A percentile compares a stretch with the other conserved stretches of the same genome.
Conservation (phyloP, 2,329 filamentous ascomycete species). For the Arthroderma sp. region DNA sequence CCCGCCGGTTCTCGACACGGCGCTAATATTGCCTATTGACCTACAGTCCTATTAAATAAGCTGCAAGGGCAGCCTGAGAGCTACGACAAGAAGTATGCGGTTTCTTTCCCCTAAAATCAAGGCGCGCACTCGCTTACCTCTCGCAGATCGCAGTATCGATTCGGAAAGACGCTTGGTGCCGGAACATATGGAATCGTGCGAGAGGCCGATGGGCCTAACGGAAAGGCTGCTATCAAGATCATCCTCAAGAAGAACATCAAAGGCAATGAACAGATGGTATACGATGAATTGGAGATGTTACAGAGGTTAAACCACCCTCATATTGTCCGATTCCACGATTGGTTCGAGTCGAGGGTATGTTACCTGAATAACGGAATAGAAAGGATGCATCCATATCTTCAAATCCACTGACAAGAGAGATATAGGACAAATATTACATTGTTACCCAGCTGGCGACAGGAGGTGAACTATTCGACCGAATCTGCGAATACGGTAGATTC, state of each 20-base stretch:
- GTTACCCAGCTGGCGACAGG: conserved; percentile 92
- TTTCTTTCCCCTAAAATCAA: conserved; percentile 2
- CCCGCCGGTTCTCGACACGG: too few species aligned
- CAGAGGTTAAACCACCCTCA: conserved; percentile 83
- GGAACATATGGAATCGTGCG: conserved; percentile 97
- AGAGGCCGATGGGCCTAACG: conserved; percentile 72
- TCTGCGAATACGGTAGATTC: conserved; percentile 95
- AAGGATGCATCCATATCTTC: not conserved
- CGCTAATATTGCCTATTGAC: too few species aligned
- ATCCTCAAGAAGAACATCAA: conserved; percentile 99
- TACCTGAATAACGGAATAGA: not conserved
- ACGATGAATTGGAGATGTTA: conserved; percentile 89
- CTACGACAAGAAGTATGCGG: conserved; percentile 90
- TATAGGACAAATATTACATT: conserved; percentile 97
- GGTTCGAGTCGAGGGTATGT: conserved; percentile 91
- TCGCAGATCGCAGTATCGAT: conserved; percentile 67
- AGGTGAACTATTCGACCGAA: conserved; percentile 93
- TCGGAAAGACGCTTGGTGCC: conserved; percentile 85
- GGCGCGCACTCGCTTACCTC: not conserved
- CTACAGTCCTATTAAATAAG: conserved; percentile 65
- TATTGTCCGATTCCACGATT: conserved; percentile 95
- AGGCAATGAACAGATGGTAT: conserved; percentile 96
- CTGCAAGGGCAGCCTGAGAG: conserved; percentile 92
- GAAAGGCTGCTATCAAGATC: conserved; percentile 94
- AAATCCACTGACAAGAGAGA: conserved; percentile 1